Percentiles rank a stretch among this genome's conserved stretches.
These are phyloP conservation scores for Liriodendron chinense DNA, from an alignment of 164 flowering plant species.

Conservation along the genomic window DNA sequence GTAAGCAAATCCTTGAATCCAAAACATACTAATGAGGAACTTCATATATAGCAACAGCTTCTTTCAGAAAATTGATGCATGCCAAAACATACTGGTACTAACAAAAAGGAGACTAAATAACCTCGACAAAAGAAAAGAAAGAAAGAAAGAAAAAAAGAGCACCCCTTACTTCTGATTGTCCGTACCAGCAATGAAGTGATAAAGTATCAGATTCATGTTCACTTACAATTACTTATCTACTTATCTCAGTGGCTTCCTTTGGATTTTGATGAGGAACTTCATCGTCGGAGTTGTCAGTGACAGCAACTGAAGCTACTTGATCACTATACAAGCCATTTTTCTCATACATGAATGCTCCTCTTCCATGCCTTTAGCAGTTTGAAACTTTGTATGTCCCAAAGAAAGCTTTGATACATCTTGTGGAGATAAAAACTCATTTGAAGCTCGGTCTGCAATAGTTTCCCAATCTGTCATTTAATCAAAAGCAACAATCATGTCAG, in stretches of 20 bases:
- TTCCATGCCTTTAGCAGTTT: conserved; percentile 68
- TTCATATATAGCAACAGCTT: too few species aligned
- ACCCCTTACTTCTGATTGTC: too few species aligned
- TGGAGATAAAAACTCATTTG: conserved; percentile 45
- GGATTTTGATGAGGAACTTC: conserved; percentile 18
- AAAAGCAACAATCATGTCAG: background rate
- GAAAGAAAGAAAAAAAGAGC: too few species aligned
- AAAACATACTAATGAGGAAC: too few species aligned
- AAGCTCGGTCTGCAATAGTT: conserved; percentile 68
- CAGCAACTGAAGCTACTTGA: conserved; percentile 29
- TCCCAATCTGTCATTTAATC: conserved; percentile 73
- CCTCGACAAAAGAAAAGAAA: too few species aligned
- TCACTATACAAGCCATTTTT: conserved; percentile 69
- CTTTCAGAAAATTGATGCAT: background rate
- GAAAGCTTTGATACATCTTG: conserved; percentile 42
- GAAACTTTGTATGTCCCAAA: conserved; percentile 37
- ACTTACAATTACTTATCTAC: conserved; percentile 56
- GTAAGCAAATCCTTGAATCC: too few species aligned
- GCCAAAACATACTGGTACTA: background rate
- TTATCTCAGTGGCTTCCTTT: conserved; percentile 22
- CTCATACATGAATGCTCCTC: conserved; percentile 77
- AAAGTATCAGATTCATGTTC: too few species aligned
- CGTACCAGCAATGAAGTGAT: too few species aligned
- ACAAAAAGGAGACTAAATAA: background rate
- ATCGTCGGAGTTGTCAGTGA: conserved; percentile 29